A percentile compares a stretch with the other conserved stretches of the same genome.
Conservation (phyloP, 352 stramenopile species). For the Nothophytophthora sp. region DNA sequence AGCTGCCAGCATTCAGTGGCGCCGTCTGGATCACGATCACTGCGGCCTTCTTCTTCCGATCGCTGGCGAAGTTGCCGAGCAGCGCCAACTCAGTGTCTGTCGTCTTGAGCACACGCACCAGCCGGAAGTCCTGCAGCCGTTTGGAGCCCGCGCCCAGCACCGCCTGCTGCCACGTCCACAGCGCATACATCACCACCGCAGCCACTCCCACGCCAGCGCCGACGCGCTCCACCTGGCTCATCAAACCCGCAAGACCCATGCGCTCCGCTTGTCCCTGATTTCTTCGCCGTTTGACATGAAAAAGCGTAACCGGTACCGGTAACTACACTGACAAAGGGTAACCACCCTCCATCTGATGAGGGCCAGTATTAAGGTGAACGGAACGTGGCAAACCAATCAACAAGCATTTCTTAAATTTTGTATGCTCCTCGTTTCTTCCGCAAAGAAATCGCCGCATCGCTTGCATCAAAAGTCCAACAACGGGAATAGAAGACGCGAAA, state of each 20-base stretch:
- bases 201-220: slow-evolving; percentile 26
- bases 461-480: too few relatives aligned
- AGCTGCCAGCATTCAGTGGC: slow-evolving; percentile 47
- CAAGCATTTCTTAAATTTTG: too few relatives aligned
- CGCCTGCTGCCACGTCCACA: slow-evolving; percentile 32
- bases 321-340: too few relatives aligned
- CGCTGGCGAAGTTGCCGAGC: slow-evolving; percentile 68
- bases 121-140: slow-evolving; percentile 54
- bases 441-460: too few relatives aligned
- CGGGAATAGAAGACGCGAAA: background rate
- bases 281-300: too few relatives aligned
- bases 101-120: slow-evolving; percentile 68
- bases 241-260: slow-evolving; percentile 15
- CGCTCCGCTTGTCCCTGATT: too few relatives aligned
- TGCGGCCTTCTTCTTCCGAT: slow-evolving; percentile 56
- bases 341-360: too few relatives aligned
- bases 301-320: too few relatives aligned
- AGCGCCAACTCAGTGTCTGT: slow-evolving; percentile 67
- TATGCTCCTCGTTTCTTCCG: too few relatives aligned
- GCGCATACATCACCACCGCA: slow-evolving; percentile 27
- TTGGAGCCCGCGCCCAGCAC: slow-evolving; percentile 29
- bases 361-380: too few relatives aligned
- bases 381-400: too few relatives aligned
- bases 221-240: slow-evolving; percentile 26
- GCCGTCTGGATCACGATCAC: slow-evolving; percentile 75